Base-by-base conservation (phyloP, 345 rosid genomes). In the Microthlaspi erraticum region DNA sequence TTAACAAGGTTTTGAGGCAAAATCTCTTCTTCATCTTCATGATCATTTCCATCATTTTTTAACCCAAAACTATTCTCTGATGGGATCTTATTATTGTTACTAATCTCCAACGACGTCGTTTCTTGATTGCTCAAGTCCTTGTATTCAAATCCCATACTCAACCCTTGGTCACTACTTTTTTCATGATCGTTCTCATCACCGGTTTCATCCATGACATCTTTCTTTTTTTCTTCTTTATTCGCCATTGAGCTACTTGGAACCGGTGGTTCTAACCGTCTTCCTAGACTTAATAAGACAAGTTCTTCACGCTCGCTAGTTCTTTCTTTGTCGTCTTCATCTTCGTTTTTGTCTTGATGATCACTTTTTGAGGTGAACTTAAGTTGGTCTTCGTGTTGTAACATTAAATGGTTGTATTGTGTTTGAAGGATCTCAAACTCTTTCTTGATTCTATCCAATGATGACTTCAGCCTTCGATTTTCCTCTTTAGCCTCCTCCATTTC, bases 401-500 rank as follows among this genome's bases (percentile, higher is more conserved):
- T 44, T 52, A 74, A 57, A 57, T 81, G 80, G 50, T 81, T 29
- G 82, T 83, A 80, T 58, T 83, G 80, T 81, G 68, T 70, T 58
- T 87, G 93, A 23, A 93, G 90, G 41, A 70, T 72, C 55, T 81
- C 77, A 70, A 88, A 93, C 66, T 93, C 98, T 65, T 82, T 83
- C 85, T 54, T 78, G 60, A 84, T 70, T 41, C 77, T 77, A 63
- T 78, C 68, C 52, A 93, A 67, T 42, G 78, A 16, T 71, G 74
- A 60, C 78, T 90, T 90, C 39, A 93, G 83, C 55, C 88, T 88
- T 74, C 82, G 73, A 45, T 93, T 93, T 76, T 93, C 97, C 72
- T 88, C 89, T 79, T 76, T 87, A 42, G 81, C 90, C 52, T 81
- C 92, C 10, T 79, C 87, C 88, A 90, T 84, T 78, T 90, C 89